Base-by-base conservation (phyloP, 164 flowering plant genomes). In the Santalum album region DNA sequence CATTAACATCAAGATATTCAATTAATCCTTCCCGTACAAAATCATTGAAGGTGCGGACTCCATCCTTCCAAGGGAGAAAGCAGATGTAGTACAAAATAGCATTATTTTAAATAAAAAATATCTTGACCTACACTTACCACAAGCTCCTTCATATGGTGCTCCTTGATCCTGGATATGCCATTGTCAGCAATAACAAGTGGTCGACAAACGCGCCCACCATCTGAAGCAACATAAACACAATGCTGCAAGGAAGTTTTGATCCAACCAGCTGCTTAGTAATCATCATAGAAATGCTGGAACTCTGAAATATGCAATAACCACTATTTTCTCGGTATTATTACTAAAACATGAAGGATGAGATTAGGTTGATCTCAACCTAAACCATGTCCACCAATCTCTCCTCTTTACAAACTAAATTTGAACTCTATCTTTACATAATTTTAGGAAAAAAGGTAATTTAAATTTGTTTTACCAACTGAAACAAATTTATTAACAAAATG, bases 191-290 rank as follows among this genome's bases (percentile, higher is more conserved):
- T 87, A 35, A 94, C 89, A 65, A 94, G 90, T 39, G 99, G 99
- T 56, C 99, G 96, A 63, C 96, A 90, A 58, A 94, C 99, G 52
- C 99, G 90, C 22, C 99, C 97, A 44, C 97, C 99, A 82, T 94
- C 99, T 25, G 96, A 87, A 61, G 97, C 99, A 69, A 94, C 69
- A 62, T 94, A 82, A 57, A 94, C 86, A 73, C 92, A 84, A 21
- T 63, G 68, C 97, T 94, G 92, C 69, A 49, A 69, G 14, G 54
- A 9, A 59, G 14, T 69, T 62, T 58, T 49, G 19, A 26, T 45
- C 21, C 38, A 9, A 9, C 56, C 14, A 56, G 47, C 44, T 0
- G 25, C 15, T 45, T 21, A 45, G 6, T 22, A 18, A 20, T 5
- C 3, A 45, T 9, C 25, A 45, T n/a, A 42, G 20, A 17, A n/a